phyloP scores from a whole-genome alignment of 129 eudicot genomes.

The Lonicera japonica region DNA sequence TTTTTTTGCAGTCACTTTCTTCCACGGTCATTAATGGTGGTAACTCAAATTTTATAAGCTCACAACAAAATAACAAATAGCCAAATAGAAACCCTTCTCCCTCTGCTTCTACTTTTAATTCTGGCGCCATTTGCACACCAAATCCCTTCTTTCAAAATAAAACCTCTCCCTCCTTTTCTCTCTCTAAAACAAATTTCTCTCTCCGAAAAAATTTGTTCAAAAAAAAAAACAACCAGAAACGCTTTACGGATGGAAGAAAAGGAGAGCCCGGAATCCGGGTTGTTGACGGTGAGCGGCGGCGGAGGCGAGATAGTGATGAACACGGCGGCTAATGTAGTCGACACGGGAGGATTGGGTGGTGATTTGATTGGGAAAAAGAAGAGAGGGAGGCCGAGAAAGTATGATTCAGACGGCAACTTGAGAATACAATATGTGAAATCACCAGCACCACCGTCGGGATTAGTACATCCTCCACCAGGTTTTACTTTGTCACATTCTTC shows the following conservation, averaged over 20 bases:
- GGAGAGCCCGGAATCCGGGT: conserved; percentile 30
- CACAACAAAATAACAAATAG: neutral
- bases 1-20: conserved; percentile 1
- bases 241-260: conserved; percentile 36
- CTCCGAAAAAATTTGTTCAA: neutral
- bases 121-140: conserved; percentile 35
- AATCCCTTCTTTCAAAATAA: neutral
- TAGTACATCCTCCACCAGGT: conserved; percentile 15
- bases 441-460: conserved; percentile 1
- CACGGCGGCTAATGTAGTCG: neutral
- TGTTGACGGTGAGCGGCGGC: conserved; percentile 13
- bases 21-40: conserved; percentile 36
- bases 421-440: conserved; percentile 13
- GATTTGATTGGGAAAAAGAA: conserved; percentile 51
- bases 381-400: conserved; percentile 91
- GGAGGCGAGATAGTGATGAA: conserved; percentile 20
- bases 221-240: neutral
- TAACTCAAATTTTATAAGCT: conserved; percentile 22
- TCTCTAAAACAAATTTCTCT: neutral
- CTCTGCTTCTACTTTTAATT: conserved; percentile 1
- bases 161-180: neutral
- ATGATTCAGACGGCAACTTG: conserved; percentile 67
- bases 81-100: neutral
- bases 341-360: conserved; percentile 2
- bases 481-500: conserved; percentile 31